A percentile compares a stretch with the other conserved stretches of the same genome.
phyloP scores from a whole-genome alignment of 371 early-diverging fungal species.

The Entomophthora muscae region DNA sequence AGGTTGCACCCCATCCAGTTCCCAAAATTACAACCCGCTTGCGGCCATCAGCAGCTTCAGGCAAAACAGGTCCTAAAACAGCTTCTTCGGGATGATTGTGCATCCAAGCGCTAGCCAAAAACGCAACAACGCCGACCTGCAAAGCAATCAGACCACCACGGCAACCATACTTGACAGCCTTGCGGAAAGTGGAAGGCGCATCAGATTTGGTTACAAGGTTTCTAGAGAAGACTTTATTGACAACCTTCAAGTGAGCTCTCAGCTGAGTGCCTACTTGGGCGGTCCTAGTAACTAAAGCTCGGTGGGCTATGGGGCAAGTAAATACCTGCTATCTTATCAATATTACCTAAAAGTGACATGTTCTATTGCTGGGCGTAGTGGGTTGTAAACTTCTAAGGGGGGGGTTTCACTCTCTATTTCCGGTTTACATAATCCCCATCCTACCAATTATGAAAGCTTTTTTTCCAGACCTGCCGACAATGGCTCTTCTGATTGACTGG shows the following conservation, averaged over 20 bases:
- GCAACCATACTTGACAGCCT: background rate
- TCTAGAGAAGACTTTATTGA: background rate
- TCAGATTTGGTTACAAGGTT: background rate
- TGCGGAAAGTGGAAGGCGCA: background rate
- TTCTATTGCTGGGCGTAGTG: background rate
- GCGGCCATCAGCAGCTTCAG: background rate
- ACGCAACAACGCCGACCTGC: background rate
- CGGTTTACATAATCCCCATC: no score
- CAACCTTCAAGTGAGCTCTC: background rate
- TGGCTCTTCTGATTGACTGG: no score
- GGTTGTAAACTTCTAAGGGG: background rate
- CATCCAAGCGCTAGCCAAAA: background rate
- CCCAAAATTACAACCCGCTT: conserved; percentile 48
- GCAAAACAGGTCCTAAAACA: background rate
- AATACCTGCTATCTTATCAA: background rate
- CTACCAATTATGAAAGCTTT: no score
- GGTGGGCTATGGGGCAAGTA: background rate
- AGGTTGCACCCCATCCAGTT: conserved; percentile 75
- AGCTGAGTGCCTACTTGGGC: background rate
- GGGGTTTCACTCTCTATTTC: no score
- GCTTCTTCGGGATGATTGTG: background rate
- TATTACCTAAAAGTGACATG: background rate
- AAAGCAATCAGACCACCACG: background rate
- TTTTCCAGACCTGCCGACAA: no score
- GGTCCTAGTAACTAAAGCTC: background rate